phyloP scores from a whole-genome alignment of 2,329 filamentous ascomycete species.

The Teratosphaeria epicoccoides region DNA sequence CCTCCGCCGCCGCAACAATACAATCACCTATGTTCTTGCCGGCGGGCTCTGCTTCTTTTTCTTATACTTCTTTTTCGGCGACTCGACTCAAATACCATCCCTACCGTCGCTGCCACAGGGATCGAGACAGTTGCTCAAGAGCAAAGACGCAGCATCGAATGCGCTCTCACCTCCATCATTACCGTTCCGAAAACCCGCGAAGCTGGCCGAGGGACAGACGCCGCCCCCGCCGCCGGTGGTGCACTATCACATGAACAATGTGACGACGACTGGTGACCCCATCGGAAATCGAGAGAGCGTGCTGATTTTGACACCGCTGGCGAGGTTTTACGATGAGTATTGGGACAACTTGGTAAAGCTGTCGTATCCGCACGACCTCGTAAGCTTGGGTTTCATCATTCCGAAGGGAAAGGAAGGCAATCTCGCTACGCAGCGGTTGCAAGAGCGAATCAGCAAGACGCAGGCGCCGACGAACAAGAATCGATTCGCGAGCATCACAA shows the following conservation, averaged over 20 bases:
- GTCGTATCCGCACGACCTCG: constrained; percentile 83
- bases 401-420: constrained; percentile 91
- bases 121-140: constrained; percentile 38
- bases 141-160: constrained; percentile 51
- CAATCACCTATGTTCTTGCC: constrained; percentile 63
- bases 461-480: constrained; percentile 71
- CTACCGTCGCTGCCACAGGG: constrained; percentile 33
- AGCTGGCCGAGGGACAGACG: constrained; percentile 44
- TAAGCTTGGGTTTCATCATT: constrained; percentile 90
- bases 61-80: constrained; percentile 37
- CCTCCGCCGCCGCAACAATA: constrained; percentile 63
- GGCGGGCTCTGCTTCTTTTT: constrained; percentile 56
- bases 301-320: constrained; percentile 84
- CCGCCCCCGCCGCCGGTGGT: constrained; percentile 69
- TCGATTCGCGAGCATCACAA: constrained; percentile 86
- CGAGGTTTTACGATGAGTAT: constrained; percentile 85
- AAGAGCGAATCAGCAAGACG: constrained; percentile 74
- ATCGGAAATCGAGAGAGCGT: constrained; percentile 72
- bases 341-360: constrained; percentile 87
- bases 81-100: constrained; percentile 52
- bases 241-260: constrained; percentile 89
- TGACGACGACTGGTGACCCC: constrained; percentile 70
- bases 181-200: constrained; percentile 56
- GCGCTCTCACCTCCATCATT: constrained; percentile 64
- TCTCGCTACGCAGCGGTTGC: constrained; percentile 67